Evolutionary conservation across 208 protist species (phyloP).

Genomic region (Polymyxa betae): DNA sequence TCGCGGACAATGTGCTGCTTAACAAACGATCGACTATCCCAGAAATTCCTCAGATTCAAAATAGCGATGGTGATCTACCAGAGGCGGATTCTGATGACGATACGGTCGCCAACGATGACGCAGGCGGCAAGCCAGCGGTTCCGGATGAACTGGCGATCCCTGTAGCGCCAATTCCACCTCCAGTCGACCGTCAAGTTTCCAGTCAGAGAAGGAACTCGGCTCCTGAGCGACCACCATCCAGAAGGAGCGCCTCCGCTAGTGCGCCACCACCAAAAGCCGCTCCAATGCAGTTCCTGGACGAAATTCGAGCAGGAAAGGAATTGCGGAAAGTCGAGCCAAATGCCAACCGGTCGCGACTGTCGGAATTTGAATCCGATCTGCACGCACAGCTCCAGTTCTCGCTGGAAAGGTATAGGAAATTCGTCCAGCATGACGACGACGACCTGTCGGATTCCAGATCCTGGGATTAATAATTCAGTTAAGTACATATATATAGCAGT

Average conservation of each 20-base stretch:
- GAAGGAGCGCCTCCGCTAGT: background rate
- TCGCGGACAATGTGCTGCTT: no score
- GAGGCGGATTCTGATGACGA: background rate
- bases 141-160: background rate
- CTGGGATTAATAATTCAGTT: background rate
- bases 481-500: background rate
- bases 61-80: no score
- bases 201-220: background rate
- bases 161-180: background rate
- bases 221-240: background rate
- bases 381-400: constrained; percentile 32
- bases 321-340: constrained; percentile 4
- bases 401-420: background rate
- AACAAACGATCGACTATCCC: no score
- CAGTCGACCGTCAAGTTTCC: background rate
- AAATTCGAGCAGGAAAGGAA: constrained; percentile 13
- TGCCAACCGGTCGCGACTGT: background rate
- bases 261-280: background rate
- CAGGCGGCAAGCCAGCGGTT: no score
- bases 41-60: no score
- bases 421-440: constrained; percentile 53
- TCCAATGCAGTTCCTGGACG: background rate
- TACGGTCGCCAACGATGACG: background rate
- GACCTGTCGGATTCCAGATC: background rate
- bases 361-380: constrained; percentile 20